Percentiles rank a stretch among this genome's conserved stretches.
phyloP scores from a whole-genome alignment of 768 basidiomycete species.

The Tricholoma bakamatsutake region DNA sequence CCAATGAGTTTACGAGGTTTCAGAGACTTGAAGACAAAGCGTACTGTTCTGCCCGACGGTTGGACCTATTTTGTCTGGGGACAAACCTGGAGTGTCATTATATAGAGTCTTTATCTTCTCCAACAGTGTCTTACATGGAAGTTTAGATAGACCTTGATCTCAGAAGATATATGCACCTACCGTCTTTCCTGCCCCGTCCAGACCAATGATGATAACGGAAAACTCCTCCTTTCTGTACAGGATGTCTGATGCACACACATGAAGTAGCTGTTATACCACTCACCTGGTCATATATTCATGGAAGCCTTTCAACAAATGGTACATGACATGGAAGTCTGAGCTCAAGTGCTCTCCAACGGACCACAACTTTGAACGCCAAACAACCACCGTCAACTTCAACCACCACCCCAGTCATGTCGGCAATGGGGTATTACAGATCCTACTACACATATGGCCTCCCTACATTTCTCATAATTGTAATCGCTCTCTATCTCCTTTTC shows the following conservation, averaged over 20 bases:
- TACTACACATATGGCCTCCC: constrained; percentile 72
- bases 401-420: not conserved
- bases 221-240: constrained; percentile 77
- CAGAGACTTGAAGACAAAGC: constrained; percentile 20
- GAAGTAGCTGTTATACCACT: constrained; percentile 6
- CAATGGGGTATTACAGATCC: constrained; percentile 41
- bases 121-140: constrained; percentile 59
- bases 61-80: constrained; percentile 90
- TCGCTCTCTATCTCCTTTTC: constrained; percentile 85
- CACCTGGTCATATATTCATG: constrained; percentile 87
- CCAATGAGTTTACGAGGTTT: not conserved
- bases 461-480: constrained; percentile 51
- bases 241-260: not conserved
- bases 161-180: constrained; percentile 31
- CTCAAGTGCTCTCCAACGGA: not conserved
- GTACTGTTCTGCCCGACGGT: constrained; percentile 97
- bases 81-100: constrained; percentile 79
- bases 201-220: constrained; percentile 90
- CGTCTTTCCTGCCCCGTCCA: constrained; percentile 91
- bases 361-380: constrained; percentile 18
- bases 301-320: constrained; percentile 88
- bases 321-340: constrained; percentile 49
- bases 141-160: constrained; percentile 1
- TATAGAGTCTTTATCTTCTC: constrained; percentile 95
- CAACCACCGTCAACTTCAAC: constrained; percentile 15